phyloP scores from a whole-genome alignment of 805 yeast species.

The Wickerhamiella australiensis region DNA sequence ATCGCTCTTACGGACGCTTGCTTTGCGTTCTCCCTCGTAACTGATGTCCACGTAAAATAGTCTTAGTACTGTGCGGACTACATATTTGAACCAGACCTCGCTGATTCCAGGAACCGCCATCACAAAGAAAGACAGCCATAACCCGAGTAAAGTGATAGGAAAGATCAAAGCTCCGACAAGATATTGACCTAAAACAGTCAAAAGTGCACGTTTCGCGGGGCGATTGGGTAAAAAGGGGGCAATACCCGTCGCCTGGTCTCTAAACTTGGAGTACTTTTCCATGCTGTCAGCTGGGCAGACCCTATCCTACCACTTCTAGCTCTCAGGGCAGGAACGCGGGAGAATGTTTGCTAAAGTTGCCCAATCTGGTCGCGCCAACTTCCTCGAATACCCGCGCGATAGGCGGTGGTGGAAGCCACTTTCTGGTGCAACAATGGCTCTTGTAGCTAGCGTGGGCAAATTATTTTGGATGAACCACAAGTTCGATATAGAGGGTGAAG shows the following conservation, averaged over 20 bases:
- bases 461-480: slow-evolving; percentile 50
- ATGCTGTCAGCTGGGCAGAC: slow-evolving; percentile 28
- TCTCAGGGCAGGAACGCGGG: neutral
- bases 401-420: slow-evolving; percentile 51
- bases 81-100: slow-evolving; percentile 11
- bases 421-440: slow-evolving; percentile 55
- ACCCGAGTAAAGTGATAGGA: slow-evolving; percentile 71
- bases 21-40: slow-evolving; percentile 39
- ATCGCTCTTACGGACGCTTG: slow-evolving; percentile 29
- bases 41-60: slow-evolving; percentile 24
- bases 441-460: slow-evolving; percentile 56
- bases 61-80: slow-evolving; percentile 16
- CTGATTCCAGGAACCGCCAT: slow-evolving; percentile 8
- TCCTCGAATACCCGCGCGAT: slow-evolving; percentile 44
- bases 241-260: slow-evolving; percentile 85
- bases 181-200: slow-evolving; percentile 27
- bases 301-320: neutral
- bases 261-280: slow-evolving; percentile 75
- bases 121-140: slow-evolving; percentile 13
- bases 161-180: slow-evolving; percentile 69
- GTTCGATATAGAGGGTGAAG: slow-evolving; percentile 49
- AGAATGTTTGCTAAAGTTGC: slow-evolving; percentile 50
- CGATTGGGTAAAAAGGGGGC: slow-evolving; percentile 52
- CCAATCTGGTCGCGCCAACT: slow-evolving; percentile 24
- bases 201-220: neutral